These are phyloP conservation scores for Malassezia pachydermatis DNA, from an alignment of 1,284 basidiomycete genomes.

Conservation along the genomic window DNA sequence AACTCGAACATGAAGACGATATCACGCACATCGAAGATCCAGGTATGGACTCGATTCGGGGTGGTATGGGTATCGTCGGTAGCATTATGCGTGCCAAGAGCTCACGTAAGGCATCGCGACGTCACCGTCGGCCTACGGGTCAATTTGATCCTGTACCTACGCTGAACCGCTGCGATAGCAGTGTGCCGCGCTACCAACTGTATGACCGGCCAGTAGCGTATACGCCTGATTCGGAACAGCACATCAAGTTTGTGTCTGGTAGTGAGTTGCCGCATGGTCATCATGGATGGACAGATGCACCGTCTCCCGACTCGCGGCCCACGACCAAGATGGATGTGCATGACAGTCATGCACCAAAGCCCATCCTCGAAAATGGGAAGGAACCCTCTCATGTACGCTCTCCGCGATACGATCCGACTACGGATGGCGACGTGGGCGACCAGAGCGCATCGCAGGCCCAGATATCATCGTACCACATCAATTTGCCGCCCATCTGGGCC, in stretches of 20 bases:
- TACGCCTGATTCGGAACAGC: conserved; percentile 14
- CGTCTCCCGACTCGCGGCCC: too few species aligned
- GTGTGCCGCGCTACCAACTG: conserved; percentile 34
- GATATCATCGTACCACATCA: neutral
- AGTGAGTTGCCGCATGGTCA: conserved; percentile 28
- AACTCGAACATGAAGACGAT: conserved; percentile 21
- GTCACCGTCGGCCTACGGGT: conserved; percentile 25
- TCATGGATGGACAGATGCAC: conserved; percentile 12
- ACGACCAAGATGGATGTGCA: neutral
- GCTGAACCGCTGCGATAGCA: conserved; percentile 16
- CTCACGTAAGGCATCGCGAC: conserved; percentile 26
- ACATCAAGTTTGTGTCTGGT: conserved; percentile 27
- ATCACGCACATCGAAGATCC: conserved; percentile 38
- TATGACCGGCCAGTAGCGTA: conserved; percentile 34
- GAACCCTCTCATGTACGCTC: too few species aligned
- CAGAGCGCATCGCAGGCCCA: conserved; percentile 5
- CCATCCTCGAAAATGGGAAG: conserved; percentile 14
- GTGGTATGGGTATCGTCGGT: conserved; percentile 44
- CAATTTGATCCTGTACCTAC: conserved; percentile 1
- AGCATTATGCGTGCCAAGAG: conserved; percentile 42
- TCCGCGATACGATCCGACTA: too few species aligned
- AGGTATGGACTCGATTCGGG: conserved; percentile 44
- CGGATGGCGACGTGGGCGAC: conserved; percentile 10
- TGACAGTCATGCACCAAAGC: conserved; percentile 1
- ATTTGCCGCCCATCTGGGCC: conserved; percentile 5